A percentile compares a stretch with the other conserved stretches of the same genome.
These are phyloP conservation scores for Alternaria infectoria DNA, from an alignment of 2,329 filamentous ascomycete genomes.

Conservation along the genomic window DNA sequence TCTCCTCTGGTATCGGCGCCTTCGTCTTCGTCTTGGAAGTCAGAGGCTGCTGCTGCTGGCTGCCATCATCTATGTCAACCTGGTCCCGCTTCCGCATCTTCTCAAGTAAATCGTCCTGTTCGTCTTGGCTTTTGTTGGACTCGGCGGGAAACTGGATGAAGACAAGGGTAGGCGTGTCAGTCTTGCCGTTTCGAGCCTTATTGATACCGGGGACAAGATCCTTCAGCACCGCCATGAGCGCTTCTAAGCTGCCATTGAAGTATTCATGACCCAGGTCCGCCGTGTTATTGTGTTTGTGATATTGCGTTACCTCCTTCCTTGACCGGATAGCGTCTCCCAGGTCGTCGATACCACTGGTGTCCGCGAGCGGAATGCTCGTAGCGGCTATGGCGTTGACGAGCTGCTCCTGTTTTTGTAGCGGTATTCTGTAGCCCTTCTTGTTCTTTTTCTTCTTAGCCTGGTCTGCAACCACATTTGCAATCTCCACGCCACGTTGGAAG, in stretches of 20 bases:
- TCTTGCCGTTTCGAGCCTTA: background rate
- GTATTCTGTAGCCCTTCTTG: conserved; percentile 12
- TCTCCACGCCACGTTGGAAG: conserved; percentile 16
- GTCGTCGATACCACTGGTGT: conserved; percentile 18
- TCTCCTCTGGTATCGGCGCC: background rate
- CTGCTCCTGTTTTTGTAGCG: conserved; percentile 3
- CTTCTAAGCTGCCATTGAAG: conserved; percentile 9
- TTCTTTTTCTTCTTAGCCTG: conserved; percentile 2
- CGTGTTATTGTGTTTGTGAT: conserved; percentile 3
- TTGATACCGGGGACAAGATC: background rate
- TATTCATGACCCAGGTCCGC: conserved; percentile 17
- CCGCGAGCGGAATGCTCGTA: conserved; percentile 11
- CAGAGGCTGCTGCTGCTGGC: background rate
- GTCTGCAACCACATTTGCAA: conserved; percentile 1
- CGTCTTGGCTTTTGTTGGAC: background rate
- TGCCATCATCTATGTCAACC: background rate
- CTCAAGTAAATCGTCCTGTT: background rate
- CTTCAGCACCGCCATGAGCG: conserved; percentile 3
- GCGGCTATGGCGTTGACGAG: conserved; percentile 19
- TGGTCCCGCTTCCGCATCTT: background rate
- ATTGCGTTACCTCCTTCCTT: conserved; percentile 22
- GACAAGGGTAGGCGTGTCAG: background rate
- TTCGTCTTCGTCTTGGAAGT: background rate
- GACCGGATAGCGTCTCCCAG: conserved; percentile 24
- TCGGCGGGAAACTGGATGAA: background rate